Evolutionary conservation across 2,329 filamentous ascomycete species (phyloP).

Genomic region (Sporothrix phasma): DNA sequence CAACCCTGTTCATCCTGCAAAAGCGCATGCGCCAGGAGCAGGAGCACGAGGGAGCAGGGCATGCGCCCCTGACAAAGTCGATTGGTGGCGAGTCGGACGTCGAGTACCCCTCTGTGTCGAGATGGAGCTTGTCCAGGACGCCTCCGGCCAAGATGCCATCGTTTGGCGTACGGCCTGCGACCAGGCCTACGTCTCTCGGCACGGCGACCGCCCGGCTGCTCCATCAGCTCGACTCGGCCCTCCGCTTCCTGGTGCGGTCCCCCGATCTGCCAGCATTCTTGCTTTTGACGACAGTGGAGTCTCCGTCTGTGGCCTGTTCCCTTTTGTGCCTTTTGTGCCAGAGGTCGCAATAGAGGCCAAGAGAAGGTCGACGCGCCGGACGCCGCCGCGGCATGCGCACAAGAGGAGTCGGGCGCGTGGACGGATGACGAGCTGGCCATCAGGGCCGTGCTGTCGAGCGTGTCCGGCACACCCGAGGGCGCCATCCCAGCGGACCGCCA

Average conservation of each 20-base stretch:
- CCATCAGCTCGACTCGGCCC: constrained; percentile 45
- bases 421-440: constrained; percentile 30
- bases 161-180: constrained; percentile 65
- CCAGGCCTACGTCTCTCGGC: constrained; percentile 38
- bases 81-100: constrained; percentile 55
- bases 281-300: constrained; percentile 41
- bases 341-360: neutral
- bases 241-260: constrained; percentile 44
- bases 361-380: neutral
- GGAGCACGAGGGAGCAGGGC: neutral
- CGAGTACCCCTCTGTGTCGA: constrained; percentile 79
- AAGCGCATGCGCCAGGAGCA: constrained; percentile 22
- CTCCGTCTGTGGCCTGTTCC: constrained; percentile 58
- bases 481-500: constrained; percentile 48
- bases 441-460: constrained; percentile 38
- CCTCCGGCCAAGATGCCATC: constrained; percentile 1
- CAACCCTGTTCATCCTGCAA: constrained; percentile 47
- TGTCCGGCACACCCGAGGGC: constrained; percentile 48
- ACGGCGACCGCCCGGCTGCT: constrained; percentile 44
- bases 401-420: constrained; percentile 23
- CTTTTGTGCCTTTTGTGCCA: constrained; percentile 32
- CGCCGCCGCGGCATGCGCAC: neutral
- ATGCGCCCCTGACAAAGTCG: constrained; percentile 46
- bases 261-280: constrained; percentile 35
- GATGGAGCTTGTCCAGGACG: constrained; percentile 47